These are phyloP conservation scores for Collybiopsis luxurians DNA, from an alignment of 768 basidiomycete genomes.

Conservation along the genomic window DNA sequence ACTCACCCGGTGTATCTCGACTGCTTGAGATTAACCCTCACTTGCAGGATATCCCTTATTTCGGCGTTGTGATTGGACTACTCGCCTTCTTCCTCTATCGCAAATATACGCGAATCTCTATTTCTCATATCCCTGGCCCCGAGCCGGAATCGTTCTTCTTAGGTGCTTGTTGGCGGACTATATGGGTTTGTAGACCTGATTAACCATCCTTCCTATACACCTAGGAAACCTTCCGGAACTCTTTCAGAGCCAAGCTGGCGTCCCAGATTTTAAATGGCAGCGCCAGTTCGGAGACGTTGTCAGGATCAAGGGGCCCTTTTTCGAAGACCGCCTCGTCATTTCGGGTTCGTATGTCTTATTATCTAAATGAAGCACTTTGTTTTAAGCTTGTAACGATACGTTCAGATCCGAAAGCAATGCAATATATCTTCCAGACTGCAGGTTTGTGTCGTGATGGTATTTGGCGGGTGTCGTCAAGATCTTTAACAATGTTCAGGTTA, in stretches of 20 bases:
- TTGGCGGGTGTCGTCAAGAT: constrained; percentile 2
- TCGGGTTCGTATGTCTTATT: background rate
- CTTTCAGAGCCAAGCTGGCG: constrained; percentile 49
- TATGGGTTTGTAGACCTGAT: background rate
- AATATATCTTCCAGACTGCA: constrained; percentile 53
- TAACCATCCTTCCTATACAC: background rate
- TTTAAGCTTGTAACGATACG: background rate
- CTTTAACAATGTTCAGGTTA: constrained; percentile 49
- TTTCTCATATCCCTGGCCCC: constrained; percentile 48
- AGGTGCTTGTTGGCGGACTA: constrained; percentile 25
- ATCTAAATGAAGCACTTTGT: background rate
- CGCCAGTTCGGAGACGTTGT: constrained; percentile 47
- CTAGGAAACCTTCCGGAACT: constrained; percentile 52
- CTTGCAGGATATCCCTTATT: background rate
- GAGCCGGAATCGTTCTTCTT: constrained; percentile 45
- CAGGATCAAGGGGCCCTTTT: constrained; percentile 36
- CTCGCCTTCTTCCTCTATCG: background rate
- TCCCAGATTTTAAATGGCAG: constrained; percentile 50
- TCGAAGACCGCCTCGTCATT: constrained; percentile 17
- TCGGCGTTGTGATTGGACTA: background rate
- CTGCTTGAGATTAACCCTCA: too few relatives aligned
- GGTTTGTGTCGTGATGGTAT: constrained; percentile 22
- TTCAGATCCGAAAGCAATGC: constrained; percentile 42
- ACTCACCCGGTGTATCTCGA: too few relatives aligned
- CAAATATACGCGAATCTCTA: constrained; percentile 31